Evolutionary conservation across 2,329 filamentous ascomycete genomes (phyloP).

Genomic region (Fusarium austroafricanum): DNA sequence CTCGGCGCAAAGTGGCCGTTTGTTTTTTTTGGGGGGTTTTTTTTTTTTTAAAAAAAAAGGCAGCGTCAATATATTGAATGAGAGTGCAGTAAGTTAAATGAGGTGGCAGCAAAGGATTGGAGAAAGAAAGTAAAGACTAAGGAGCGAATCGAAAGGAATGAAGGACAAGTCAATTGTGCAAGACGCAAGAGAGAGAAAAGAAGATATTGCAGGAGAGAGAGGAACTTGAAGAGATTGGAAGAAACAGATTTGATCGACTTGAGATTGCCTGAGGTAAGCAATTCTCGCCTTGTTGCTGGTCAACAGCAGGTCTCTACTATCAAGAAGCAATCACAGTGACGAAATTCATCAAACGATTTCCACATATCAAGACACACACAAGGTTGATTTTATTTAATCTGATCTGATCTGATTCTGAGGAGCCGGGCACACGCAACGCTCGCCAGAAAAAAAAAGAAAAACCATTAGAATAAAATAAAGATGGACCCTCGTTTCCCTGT

Average conservation of each 20-base stretch:
- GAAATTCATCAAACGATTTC: constrained; percentile 7
- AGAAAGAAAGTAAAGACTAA: constrained; percentile 4
- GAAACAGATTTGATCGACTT: constrained; percentile 34
- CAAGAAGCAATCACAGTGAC: constrained; percentile 24
- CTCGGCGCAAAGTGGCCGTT: constrained; percentile 16
- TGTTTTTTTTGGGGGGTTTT: constrained; percentile 1
- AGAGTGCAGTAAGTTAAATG: constrained; percentile 6
- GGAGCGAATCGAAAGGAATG: constrained; percentile 35
- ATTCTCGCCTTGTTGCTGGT: constrained; percentile 32
- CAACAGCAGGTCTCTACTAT: constrained; percentile 16
- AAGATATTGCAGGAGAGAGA: constrained; percentile 26
- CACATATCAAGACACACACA: background rate
- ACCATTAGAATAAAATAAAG: constrained; percentile 13
- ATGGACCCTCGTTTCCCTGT: constrained; percentile 26
- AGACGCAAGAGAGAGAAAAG: background rate
- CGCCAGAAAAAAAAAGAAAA: background rate
- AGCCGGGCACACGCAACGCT: background rate
- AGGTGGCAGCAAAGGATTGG: constrained; percentile 12
- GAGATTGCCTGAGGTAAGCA: constrained; percentile 40
- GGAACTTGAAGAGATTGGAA: constrained; percentile 28
- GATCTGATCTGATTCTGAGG: constrained; percentile 3
- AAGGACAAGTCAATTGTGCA: constrained; percentile 35
- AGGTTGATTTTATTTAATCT: constrained; percentile 3
- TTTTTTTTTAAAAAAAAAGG: too few relatives aligned
- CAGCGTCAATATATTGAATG: background rate